A percentile compares a stretch with the other conserved stretches of the same genome.
phyloP scores from a whole-genome alignment of 345 rosid species.

The Boechera divaricarpa region DNA sequence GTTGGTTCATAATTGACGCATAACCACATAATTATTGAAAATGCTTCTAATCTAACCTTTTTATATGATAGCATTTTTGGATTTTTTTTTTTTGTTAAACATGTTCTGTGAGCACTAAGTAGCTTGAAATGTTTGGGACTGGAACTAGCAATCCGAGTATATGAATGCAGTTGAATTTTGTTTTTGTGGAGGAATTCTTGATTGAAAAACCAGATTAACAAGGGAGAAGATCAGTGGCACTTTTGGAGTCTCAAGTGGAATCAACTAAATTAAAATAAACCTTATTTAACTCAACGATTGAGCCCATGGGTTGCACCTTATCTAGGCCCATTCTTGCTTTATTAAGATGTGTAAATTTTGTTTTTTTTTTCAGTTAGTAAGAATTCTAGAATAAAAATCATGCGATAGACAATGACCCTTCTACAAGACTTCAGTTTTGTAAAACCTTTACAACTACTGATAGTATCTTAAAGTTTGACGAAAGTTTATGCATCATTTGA shows the following conservation, averaged over 20 bases:
- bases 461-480: not conserved
- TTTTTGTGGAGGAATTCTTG: not conserved
- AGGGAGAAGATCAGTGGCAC: not conserved
- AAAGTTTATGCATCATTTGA: not conserved
- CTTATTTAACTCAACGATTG: not conserved
- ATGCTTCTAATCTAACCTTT: not conserved
- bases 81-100: not conserved
- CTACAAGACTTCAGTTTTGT: not conserved
- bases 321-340: not conserved
- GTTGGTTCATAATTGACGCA: too few relatives aligned
- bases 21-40: not conserved
- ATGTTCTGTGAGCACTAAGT: not conserved
- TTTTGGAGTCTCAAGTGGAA: not conserved
- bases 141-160: not conserved
- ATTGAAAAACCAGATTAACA: too few relatives aligned
- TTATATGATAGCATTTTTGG: conserved; percentile 6
- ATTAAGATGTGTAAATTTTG: not conserved
- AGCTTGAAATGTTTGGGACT: not conserved
- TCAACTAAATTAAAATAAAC: not conserved
- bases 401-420: not conserved
- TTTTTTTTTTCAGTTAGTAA: too few relatives aligned
- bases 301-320: not conserved
- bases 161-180: not conserved
- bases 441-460: not conserved
- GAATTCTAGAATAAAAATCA: not conserved